Evolutionary conservation across 129 eudicot species (phyloP).

Genomic region (Lonicera japonica): DNA sequence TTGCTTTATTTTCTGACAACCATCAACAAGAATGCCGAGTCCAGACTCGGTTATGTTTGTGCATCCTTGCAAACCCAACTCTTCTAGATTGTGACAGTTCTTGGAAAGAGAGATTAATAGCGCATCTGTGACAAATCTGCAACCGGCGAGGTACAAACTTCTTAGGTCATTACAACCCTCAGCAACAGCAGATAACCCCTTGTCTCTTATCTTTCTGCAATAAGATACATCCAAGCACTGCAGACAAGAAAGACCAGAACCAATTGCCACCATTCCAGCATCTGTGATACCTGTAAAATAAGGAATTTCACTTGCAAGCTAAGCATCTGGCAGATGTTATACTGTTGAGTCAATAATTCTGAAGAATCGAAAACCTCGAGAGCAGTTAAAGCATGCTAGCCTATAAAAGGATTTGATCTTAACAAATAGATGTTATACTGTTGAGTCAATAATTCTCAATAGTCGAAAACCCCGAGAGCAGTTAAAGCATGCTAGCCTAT

Average conservation of each 20-base stretch:
- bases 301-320: background rate
- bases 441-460: no score
- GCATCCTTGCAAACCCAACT: conserved; percentile 73
- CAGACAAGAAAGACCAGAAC: conserved; percentile 53
- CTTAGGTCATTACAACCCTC: conserved; percentile 71
- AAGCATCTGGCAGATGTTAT: background rate
- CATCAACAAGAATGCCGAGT: conserved; percentile 52
- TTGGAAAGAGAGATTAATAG: conserved; percentile 56
- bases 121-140: conserved; percentile 66
- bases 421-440: no score
- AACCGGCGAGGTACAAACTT: conserved; percentile 71
- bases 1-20: conserved; percentile 58
- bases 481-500: background rate
- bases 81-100: conserved; percentile 64
- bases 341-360: no score
- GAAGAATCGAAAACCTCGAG: background rate
- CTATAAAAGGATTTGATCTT: background rate
- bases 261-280: conserved; percentile 65
- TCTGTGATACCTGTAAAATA: conserved; percentile 75
- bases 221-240: conserved; percentile 74
- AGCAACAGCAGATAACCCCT: conserved; percentile 86
- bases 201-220: conserved; percentile 77
- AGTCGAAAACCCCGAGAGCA: background rate
- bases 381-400: background rate
- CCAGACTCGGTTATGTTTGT: conserved; percentile 72